These are phyloP conservation scores for Blepharisma undulans DNA, from an alignment of 169 alveolate genomes.

Conservation along the genomic window DNA sequence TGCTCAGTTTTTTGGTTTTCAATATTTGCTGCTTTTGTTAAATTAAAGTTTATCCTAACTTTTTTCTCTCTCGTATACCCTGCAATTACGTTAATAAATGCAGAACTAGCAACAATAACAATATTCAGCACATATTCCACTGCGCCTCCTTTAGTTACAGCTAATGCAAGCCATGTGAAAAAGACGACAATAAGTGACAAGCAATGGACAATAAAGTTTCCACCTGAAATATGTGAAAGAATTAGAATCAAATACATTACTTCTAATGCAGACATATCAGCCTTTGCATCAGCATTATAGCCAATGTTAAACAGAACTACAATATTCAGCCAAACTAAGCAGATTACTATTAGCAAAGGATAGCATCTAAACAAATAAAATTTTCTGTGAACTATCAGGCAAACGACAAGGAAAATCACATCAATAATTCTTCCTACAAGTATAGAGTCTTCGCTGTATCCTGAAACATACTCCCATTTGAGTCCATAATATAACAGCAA, in stretches of 20 bases:
- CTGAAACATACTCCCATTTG: not conserved
- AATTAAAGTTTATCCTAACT: not conserved
- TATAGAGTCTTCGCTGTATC: not conserved
- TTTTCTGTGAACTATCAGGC: not conserved
- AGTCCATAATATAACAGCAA: not conserved
- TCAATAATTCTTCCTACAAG: not conserved
- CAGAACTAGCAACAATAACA: not conserved
- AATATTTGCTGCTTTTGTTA: not conserved
- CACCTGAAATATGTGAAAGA: not conserved
- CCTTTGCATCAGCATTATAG: not conserved
- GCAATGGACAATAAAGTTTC: not conserved
- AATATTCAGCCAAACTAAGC: not conserved
- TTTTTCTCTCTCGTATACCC: not conserved
- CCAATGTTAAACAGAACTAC: not conserved
- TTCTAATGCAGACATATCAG: conserved; percentile 25
- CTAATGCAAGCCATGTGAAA: not conserved
- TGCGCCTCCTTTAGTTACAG: not conserved
- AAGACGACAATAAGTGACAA: not conserved
- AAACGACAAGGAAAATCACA: not conserved
- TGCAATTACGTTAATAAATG: not conserved
- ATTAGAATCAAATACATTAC: not conserved
- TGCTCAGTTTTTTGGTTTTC: conserved; percentile 11
- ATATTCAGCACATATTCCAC: not conserved
- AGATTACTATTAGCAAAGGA: not conserved
- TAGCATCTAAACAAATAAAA: not conserved